A percentile compares a stretch with the other conserved stretches of the same genome.
These are phyloP conservation scores for Penicillium sp. DNA, from an alignment of 2,329 filamentous ascomycete species.

Conservation along the genomic window DNA sequence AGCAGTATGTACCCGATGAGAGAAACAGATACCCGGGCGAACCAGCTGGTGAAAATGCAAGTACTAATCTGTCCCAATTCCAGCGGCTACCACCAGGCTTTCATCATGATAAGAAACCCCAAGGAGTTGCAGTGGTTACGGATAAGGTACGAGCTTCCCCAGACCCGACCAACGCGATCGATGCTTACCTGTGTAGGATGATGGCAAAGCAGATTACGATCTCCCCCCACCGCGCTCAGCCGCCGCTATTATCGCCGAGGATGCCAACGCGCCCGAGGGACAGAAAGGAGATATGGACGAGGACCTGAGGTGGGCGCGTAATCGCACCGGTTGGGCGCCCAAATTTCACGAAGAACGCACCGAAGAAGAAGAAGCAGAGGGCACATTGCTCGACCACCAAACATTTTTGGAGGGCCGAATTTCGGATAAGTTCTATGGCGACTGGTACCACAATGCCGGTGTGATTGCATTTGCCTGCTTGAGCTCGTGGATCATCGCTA, in stretches of 20 bases:
- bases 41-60: not conserved
- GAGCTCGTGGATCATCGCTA: slow-evolving; percentile 82
- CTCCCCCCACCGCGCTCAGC: slow-evolving; percentile 72
- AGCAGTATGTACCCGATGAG: slow-evolving; percentile 59
- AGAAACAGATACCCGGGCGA: not conserved
- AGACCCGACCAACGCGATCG: not conserved
- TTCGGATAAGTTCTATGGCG: slow-evolving; percentile 87
- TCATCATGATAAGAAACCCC: slow-evolving; percentile 50
- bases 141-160: slow-evolving; percentile 57
- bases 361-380: slow-evolving; percentile 56
- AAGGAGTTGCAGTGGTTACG: slow-evolving; percentile 61
- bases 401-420: slow-evolving; percentile 82
- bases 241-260: slow-evolving; percentile 46
- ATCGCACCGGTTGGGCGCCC: slow-evolving; percentile 82
- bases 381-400: slow-evolving; percentile 77
- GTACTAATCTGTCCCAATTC: slow-evolving; percentile 12
- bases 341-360: slow-evolving; percentile 65
- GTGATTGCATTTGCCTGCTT: slow-evolving; percentile 92
- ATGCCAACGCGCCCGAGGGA: slow-evolving; percentile 55
- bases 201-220: slow-evolving; percentile 69
- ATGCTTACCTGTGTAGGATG: slow-evolving; percentile 50
- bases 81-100: slow-evolving; percentile 66
- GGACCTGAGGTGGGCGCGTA: slow-evolving; percentile 56
- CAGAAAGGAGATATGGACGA: slow-evolving; percentile 52
- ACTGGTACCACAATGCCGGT: slow-evolving; percentile 98